Conservation (phyloP, 2,329 filamentous ascomycete genomes). For the Fusarium lateritium region DNA sequence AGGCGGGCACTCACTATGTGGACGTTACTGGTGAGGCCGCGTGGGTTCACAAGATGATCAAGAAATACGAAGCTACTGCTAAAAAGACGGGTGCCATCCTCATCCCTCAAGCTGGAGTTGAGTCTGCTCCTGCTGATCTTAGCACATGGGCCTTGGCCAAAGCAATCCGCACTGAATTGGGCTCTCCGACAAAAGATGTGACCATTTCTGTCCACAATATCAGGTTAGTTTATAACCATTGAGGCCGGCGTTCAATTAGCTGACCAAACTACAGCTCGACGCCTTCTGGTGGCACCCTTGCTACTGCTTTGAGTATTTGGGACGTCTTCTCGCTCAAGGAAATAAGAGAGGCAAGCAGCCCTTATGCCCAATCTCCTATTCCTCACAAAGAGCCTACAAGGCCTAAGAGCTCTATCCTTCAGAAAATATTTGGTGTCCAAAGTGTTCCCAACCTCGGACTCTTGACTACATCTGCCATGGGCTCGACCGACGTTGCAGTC, state of each 20-base stretch:
- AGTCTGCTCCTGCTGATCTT: slow-evolving; percentile 74
- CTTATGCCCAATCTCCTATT: slow-evolving; percentile 72
- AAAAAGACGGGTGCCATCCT: slow-evolving; percentile 69
- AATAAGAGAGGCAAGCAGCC: slow-evolving; percentile 60
- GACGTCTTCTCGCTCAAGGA: slow-evolving; percentile 67
- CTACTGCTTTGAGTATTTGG: slow-evolving; percentile 74
- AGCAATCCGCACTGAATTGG: slow-evolving; percentile 64
- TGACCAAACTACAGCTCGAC: slow-evolving; percentile 45
- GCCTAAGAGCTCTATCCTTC: slow-evolving; percentile 54
- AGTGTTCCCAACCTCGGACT: slow-evolving; percentile 67
- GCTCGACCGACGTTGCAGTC: slow-evolving; percentile 65
- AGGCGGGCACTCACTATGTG: slow-evolving; percentile 75
- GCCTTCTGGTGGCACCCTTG: slow-evolving; percentile 77
- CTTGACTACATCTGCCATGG: slow-evolving; percentile 67
- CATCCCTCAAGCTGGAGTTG: slow-evolving; percentile 73
- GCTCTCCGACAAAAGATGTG: slow-evolving; percentile 67
- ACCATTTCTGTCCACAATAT: slow-evolving; percentile 64
- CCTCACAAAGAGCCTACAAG: slow-evolving; percentile 57
- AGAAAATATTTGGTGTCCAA: slow-evolving; percentile 65
- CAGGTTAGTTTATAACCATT: slow-evolving; percentile 50
- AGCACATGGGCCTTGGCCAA: slow-evolving; percentile 68
- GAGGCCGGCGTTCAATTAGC: neutral
- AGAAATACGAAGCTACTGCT: slow-evolving; percentile 69
- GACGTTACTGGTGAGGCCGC: slow-evolving; percentile 74
- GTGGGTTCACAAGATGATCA: slow-evolving; percentile 72